Evolutionary conservation across 2,329 filamentous ascomycete species (phyloP), one percentile per base, ranked within the genome.

Genomic region (Dothistroma septosporum): DNA sequence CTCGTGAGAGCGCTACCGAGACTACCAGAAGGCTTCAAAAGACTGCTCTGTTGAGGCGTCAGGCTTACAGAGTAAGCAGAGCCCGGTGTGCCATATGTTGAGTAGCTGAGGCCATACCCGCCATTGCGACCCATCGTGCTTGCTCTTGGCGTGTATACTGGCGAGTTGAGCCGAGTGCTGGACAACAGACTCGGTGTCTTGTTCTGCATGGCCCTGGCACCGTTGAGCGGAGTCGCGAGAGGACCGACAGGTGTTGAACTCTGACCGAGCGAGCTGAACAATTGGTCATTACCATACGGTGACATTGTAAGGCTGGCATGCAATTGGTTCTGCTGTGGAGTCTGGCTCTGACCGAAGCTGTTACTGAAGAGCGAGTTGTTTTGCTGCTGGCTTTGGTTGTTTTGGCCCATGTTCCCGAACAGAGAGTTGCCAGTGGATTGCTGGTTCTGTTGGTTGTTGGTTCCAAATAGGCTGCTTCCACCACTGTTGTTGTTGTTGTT

Each of bases 21-120:
- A 71, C 86, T 89, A n/a, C 86, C 82, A 57, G 81, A 82, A 28
- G 73, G 73, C 56, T 77, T 77, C 19, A 88, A 75, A 37, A 92
- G 75, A 71, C 87, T 92, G 70, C 85, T 85, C 24, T 85, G 84
- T 19, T 81, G 82, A 41, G 85, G 86, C 5, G 90, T 89, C 7
- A 89, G 89, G 74, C 87, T 91, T 41, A 64, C 63, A 22, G 66
- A 69, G 58, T 61, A 72, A 5, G 68, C 68, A 31, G 72, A 73
- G 37, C 81, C 86, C 6, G 93, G 92, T 1, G 89, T 92, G 49
- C 91, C 91, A 69, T 96, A 96, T 2, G 88, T 92, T 65, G 92
- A 96, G 76, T 97, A 97, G 1, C 89, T 92, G 74, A 97, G 96
- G 2, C 93, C 93, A 72, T 91, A 97, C 5, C 91, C 91, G 50